Evolutionary conservation across 176 grass and related monocot genomes (phyloP).

Genomic region (Aegilops tauschii): DNA sequence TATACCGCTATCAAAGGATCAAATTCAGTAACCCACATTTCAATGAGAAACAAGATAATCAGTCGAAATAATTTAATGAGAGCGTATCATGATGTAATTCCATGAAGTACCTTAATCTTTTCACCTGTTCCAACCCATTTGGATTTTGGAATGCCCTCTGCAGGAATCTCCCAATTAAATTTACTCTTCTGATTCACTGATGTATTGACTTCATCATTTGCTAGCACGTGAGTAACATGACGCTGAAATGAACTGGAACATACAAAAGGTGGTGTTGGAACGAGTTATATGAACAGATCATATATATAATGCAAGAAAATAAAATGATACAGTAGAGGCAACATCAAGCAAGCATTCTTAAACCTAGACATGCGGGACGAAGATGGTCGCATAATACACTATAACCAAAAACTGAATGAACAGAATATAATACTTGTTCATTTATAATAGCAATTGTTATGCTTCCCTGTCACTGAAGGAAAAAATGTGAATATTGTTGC

Average conservation of each 20-base stretch:
- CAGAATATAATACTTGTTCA: neutral
- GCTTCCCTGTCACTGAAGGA: neutral
- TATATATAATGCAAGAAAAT: neutral
- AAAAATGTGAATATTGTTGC: neutral
- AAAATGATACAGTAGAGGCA: neutral
- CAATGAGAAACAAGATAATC: neutral
- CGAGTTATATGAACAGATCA: neutral
- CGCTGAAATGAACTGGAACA: slow-evolving; percentile 53
- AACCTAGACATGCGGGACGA: neutral
- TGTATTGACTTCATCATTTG: slow-evolving; percentile 44
- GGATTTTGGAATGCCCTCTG: slow-evolving; percentile 35
- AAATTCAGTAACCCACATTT: neutral
- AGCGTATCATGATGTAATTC: neutral
- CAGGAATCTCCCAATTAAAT: slow-evolving; percentile 67
- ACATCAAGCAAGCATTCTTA: neutral
- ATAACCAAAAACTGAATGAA: neutral
- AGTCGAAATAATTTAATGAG: no score
- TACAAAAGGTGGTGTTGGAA: neutral
- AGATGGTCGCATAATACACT: neutral
- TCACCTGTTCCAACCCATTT: slow-evolving; percentile 67
- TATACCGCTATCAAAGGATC: neutral
- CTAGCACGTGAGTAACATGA: slow-evolving; percentile 45
- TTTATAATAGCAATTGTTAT: neutral
- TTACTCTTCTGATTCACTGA: slow-evolving; percentile 41
- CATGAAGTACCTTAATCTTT: slow-evolving; percentile 28